phyloP scores from a whole-genome alignment of 2,329 filamentous ascomycete species.

The Clarireedia homoeocarpa region DNA sequence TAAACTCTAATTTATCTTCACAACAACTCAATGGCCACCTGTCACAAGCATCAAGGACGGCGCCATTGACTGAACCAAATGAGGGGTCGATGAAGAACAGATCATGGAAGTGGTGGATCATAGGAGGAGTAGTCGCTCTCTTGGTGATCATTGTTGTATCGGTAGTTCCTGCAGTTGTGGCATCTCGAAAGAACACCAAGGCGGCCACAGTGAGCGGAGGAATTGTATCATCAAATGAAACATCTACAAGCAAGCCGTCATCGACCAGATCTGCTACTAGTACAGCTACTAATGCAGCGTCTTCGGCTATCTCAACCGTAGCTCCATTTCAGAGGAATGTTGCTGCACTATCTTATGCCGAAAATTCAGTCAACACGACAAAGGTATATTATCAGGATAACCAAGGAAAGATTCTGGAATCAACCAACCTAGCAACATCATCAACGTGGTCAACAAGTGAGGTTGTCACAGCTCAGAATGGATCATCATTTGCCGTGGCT shows the following conservation, averaged over 20 bases:
- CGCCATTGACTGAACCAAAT: background rate
- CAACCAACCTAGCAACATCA: conserved; percentile 2
- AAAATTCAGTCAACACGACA: conserved; percentile 7
- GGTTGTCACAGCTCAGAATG: conserved; percentile 9
- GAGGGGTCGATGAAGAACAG: background rate
- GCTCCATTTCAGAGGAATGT: conserved; percentile 7
- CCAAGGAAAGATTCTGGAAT: conserved; percentile 11
- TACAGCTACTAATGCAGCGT: background rate
- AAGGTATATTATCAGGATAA: conserved; percentile 14
- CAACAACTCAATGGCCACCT: background rate
- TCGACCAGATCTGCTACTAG: background rate
- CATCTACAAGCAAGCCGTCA: background rate
- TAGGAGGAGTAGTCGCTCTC: background rate
- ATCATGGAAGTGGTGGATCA: background rate
- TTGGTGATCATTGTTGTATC: background rate
- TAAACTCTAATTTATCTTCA: background rate
- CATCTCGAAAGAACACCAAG: background rate
- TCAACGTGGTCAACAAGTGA: conserved; percentile 7
- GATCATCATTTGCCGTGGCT: conserved; percentile 13
- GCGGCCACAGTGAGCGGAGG: background rate
- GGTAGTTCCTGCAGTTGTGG: background rate
- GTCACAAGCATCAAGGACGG: background rate
- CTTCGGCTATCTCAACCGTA: background rate
- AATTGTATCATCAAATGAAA: background rate
- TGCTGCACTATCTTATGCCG: conserved; percentile 12